phyloP scores from a whole-genome alignment of 1,139 yeast species.

The Yamadazyma dushanensis region DNA sequence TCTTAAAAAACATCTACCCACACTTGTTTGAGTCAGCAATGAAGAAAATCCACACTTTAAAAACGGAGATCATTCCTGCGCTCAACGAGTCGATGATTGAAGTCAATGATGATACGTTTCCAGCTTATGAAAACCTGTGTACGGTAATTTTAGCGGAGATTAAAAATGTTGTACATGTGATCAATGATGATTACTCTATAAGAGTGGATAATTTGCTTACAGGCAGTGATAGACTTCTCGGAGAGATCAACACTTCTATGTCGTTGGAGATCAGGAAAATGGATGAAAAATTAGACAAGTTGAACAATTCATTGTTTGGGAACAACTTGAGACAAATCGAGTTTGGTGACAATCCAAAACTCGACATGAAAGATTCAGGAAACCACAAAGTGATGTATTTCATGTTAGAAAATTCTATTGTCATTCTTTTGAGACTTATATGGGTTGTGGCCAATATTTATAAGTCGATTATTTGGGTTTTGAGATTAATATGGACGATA shows the following conservation, averaged over 20 bases:
- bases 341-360: constrained; percentile 27
- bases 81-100: constrained; percentile 26
- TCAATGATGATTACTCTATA: constrained; percentile 46
- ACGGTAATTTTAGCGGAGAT: constrained; percentile 35
- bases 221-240: constrained; percentile 71
- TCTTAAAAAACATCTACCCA: constrained; percentile 32
- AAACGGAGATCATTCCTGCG: constrained; percentile 23
- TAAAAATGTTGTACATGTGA: constrained; percentile 37
- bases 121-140: constrained; percentile 37
- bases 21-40: constrained; percentile 21
- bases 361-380: constrained; percentile 10
- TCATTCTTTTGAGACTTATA: constrained; percentile 60
- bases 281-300: constrained; percentile 65
- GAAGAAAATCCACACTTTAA: constrained; percentile 21
- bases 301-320: constrained; percentile 39
- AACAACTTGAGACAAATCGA: constrained; percentile 27
- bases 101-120: constrained; percentile 37
- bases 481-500: constrained; percentile 37
- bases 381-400: constrained; percentile 36
- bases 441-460: constrained; percentile 72
- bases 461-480: constrained; percentile 34
- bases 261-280: constrained; percentile 69
- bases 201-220: constrained; percentile 66
- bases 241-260: constrained; percentile 81
- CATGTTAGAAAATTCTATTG: constrained; percentile 48